phyloP scores from a whole-genome alignment of 495 filamentous ascomycete genomes.

The Penicillium pulvis region DNA sequence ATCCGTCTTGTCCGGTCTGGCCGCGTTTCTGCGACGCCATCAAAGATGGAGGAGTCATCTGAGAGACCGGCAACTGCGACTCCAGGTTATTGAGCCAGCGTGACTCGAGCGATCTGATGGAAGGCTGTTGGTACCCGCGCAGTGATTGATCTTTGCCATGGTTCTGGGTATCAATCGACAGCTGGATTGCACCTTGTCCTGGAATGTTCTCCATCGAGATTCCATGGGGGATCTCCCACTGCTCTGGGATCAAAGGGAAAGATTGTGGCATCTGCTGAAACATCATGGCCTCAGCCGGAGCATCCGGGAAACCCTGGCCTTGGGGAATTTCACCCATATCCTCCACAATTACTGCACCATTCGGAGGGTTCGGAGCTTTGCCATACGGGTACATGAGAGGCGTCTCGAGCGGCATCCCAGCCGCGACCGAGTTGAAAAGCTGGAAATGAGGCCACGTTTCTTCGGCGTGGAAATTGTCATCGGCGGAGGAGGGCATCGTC shows the following conservation, averaged over 20 bases:
- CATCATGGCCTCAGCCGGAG: constrained; percentile 35
- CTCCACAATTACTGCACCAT: constrained; percentile 44
- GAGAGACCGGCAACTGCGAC: constrained; percentile 39
- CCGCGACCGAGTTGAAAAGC: constrained; percentile 39
- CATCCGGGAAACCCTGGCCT: constrained; percentile 38
- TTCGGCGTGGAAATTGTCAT: constrained; percentile 47
- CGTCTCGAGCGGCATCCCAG: constrained; percentile 40
- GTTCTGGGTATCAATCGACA: constrained; percentile 29
- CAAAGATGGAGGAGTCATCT: constrained; percentile 30
- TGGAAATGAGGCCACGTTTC: constrained; percentile 48
- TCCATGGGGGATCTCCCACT: constrained; percentile 33
- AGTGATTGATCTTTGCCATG: constrained; percentile 26
- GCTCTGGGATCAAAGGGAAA: constrained; percentile 37
- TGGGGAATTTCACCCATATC: constrained; percentile 41
- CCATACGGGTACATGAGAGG: constrained; percentile 42
- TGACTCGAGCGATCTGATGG: constrained; percentile 39
- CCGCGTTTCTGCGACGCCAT: constrained; percentile 26
- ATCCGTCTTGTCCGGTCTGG: constrained; percentile 28
- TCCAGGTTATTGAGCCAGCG: constrained; percentile 43
- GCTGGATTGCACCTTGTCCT: constrained; percentile 23
- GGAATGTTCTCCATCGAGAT: constrained; percentile 27
- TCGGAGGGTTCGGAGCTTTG: constrained; percentile 32
- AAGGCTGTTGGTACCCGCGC: constrained; percentile 25
- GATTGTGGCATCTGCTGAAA: constrained; percentile 40
- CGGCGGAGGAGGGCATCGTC: constrained; percentile 45